phyloP scores from a whole-genome alignment of 129 eudicot genomes.

The Flaveria brownii region DNA sequence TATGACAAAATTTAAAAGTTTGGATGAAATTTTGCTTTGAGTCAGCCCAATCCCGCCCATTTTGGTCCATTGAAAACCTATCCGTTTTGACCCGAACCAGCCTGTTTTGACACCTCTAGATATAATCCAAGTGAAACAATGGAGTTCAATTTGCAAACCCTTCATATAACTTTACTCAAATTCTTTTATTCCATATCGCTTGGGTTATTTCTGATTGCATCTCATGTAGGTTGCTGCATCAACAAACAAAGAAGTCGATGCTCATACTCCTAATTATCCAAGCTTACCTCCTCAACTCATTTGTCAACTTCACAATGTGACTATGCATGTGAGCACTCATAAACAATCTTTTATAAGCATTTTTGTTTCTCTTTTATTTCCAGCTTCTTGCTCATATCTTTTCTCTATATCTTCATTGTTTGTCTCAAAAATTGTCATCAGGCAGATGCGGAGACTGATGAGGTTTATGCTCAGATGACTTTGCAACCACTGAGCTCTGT shows the following conservation, averaged over 20 bases:
- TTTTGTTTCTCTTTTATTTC: neutral
- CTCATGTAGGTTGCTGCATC: constrained; percentile 75
- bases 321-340: constrained; percentile 72
- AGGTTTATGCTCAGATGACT: constrained; percentile 91
- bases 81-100: neutral
- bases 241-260: constrained; percentile 84
- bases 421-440: constrained; percentile 36
- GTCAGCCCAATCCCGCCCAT: neutral
- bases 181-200: neutral
- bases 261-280: constrained; percentile 83
- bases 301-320: constrained; percentile 91
- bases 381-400: neutral
- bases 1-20: neutral
- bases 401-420: constrained; percentile 1
- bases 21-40: neutral
- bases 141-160: neutral
- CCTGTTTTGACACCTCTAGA: neutral
- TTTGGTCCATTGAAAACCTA: neutral
- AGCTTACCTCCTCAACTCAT: constrained; percentile 87
- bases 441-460: constrained; percentile 96
- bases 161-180: constrained; percentile 18
- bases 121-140: neutral
- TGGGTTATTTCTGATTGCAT: neutral
- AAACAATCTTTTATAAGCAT: neutral
- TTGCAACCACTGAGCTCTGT: constrained; percentile 81